Evolutionary conservation across 352 stramenopile genomes (phyloP).

Genomic region (Globisporangium lucens): DNA sequence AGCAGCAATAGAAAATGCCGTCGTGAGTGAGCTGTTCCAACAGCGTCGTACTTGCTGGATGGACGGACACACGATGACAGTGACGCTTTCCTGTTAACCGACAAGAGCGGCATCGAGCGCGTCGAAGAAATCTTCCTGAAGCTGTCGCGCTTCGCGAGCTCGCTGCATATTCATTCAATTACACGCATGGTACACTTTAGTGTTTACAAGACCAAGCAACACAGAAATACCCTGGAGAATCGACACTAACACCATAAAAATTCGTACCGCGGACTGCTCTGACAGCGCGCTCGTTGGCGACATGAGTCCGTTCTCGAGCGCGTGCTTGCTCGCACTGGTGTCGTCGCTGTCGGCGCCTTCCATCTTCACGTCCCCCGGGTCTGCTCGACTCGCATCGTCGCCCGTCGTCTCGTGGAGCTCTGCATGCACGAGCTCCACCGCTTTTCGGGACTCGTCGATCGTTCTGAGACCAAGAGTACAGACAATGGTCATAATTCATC

Average conservation of each 20-base stretch:
- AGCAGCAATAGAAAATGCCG: neutral
- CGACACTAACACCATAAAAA: neutral
- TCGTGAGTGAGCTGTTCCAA: too few relatives aligned
- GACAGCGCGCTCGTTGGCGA: slow-evolving; percentile 19
- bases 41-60: too few relatives aligned
- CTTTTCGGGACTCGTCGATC: slow-evolving; percentile 63
- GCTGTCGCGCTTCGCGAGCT: slow-evolving; percentile 31
- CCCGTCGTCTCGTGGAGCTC: slow-evolving; percentile 45
- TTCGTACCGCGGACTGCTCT: slow-evolving; percentile 41
- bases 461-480: slow-evolving; percentile 24
- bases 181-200: too few relatives aligned
- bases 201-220: too few relatives aligned
- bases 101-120: slow-evolving; percentile 48
- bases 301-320: slow-evolving; percentile 17
- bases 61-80: too few relatives aligned
- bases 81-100: neutral
- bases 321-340: slow-evolving; percentile 11
- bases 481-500: neutral
- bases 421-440: slow-evolving; percentile 56
- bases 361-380: slow-evolving; percentile 27
- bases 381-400: slow-evolving; percentile 32
- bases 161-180: too few relatives aligned
- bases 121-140: slow-evolving; percentile 67
- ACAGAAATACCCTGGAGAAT: too few relatives aligned
- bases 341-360: slow-evolving; percentile 18